Conservation (phyloP, 345 rosid genomes). For the Salix udensis region DNA sequence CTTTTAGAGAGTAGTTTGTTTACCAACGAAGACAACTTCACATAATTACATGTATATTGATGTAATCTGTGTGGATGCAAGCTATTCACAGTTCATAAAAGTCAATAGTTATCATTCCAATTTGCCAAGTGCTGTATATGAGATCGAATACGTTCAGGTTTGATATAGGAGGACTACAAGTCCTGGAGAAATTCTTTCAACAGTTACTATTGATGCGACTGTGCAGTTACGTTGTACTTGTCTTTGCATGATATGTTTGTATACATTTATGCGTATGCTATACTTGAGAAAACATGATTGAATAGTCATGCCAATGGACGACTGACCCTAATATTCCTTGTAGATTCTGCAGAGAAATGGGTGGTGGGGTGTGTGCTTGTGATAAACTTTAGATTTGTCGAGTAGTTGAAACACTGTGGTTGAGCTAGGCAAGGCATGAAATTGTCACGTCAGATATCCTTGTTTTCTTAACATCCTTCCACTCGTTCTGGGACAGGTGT, state of each 20-base stretch:
- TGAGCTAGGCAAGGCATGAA: background rate
- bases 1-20: conserved; percentile 4
- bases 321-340: background rate
- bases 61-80: background rate
- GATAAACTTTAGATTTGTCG: background rate
- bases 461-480: background rate
- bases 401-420: background rate
- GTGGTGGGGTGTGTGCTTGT: background rate
- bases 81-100: background rate
- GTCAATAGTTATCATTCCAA: background rate
- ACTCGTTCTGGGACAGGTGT: background rate
- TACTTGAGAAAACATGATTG: background rate
- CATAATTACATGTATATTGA: background rate
- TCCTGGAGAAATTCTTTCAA: background rate
- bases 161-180: background rate
- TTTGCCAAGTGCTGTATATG: background rate
- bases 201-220: background rate
- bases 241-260: background rate
- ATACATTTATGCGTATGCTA: background rate
- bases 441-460: background rate
- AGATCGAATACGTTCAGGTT: background rate
- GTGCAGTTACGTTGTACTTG: background rate
- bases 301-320: background rate
- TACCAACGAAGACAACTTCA: background rate
- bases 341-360: background rate